Conservation (phyloP, 2,329 filamentous ascomycete species). For the Fusarium burgessii region DNA sequence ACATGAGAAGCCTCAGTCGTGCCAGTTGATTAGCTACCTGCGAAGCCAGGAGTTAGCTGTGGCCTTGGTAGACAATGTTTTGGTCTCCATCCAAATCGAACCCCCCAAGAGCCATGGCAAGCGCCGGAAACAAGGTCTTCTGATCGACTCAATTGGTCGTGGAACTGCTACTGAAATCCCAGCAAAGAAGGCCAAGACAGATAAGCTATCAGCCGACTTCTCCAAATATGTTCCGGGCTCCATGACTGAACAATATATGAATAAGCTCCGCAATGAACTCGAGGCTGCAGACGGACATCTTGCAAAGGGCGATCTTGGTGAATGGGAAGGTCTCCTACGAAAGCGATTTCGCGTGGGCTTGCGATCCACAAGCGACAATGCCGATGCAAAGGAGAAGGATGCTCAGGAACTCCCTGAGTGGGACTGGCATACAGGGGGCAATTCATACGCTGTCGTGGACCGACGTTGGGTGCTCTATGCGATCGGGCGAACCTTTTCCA, state of each 20-base stretch:
- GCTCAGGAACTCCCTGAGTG: slow-evolving; percentile 58
- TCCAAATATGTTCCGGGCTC: slow-evolving; percentile 60
- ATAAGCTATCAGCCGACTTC: slow-evolving; percentile 50
- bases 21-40: slow-evolving; percentile 70
- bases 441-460: slow-evolving; percentile 67
- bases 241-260: slow-evolving; percentile 62
- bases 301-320: slow-evolving; percentile 57
- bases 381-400: slow-evolving; percentile 43
- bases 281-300: slow-evolving; percentile 63
- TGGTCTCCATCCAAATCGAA: slow-evolving; percentile 78
- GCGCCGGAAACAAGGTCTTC: slow-evolving; percentile 70
- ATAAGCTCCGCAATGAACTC: slow-evolving; percentile 59
- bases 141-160: slow-evolving; percentile 80
- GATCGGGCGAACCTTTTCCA: slow-evolving; percentile 71
- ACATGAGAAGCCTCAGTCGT: slow-evolving; percentile 52
- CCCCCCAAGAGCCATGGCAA: slow-evolving; percentile 67
- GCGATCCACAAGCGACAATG: slow-evolving; percentile 29
- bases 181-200: slow-evolving; percentile 50
- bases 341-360: slow-evolving; percentile 61
- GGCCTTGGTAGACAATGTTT: slow-evolving; percentile 70
- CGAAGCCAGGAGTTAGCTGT: slow-evolving; percentile 74
- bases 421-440: slow-evolving; percentile 60
- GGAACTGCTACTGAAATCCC: slow-evolving; percentile 60
- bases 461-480: slow-evolving; percentile 74
- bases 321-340: slow-evolving; percentile 64